Base-by-base conservation (phyloP, 2,329 filamentous ascomycete genomes). In the Penicillium sp. region DNA sequence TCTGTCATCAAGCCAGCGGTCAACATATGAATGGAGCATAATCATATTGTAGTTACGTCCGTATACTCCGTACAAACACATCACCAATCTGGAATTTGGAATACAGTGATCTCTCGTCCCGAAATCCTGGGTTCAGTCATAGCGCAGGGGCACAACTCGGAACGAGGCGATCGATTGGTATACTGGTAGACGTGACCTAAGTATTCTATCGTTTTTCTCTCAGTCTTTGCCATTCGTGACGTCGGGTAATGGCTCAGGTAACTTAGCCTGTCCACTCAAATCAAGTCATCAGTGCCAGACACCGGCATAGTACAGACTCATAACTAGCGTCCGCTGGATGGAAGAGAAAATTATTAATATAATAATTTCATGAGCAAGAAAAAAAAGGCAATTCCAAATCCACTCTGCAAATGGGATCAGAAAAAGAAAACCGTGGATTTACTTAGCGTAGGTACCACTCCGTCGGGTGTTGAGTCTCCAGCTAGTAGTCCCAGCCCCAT, bases 401-500 rank as follows among this genome's bases (percentile, higher is more conserved):
- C 18, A 3, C 16, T 46, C 9, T 16, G 13, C 6, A 27, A 7
- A 3, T 10, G 22, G 24, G 16, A 43, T 14, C 24, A 55, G 54
- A 52, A 55, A 31, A 31, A 54, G 35, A 31, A 43, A 14, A 37
- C 35, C 1, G 36, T 49, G 18, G 53, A 13, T 39, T 39, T 24
- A 19, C 18, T 49, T 62, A 55, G 62, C 46, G 57, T 62, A n/a
- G n/a, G n/a, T n/a, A 50, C 62, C 62, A 41, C n/a, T 49, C 50
- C 9, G 35, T 53, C 55, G 62, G 62, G 62, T 57, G 37, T 4
- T 40, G 14, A 36, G 52, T 36, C 9, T 50, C 51, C 59, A 51
- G 46, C 27, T 31, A 9, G 9, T 9, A 31, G 31, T 10, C 31
- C 31, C 31, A 31, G 31, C 31, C 7, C 31, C 31, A 9, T 31